Base-by-base conservation (phyloP, 2,329 filamentous ascomycete species). In the Phyllosticta paracitricarpa region DNA sequence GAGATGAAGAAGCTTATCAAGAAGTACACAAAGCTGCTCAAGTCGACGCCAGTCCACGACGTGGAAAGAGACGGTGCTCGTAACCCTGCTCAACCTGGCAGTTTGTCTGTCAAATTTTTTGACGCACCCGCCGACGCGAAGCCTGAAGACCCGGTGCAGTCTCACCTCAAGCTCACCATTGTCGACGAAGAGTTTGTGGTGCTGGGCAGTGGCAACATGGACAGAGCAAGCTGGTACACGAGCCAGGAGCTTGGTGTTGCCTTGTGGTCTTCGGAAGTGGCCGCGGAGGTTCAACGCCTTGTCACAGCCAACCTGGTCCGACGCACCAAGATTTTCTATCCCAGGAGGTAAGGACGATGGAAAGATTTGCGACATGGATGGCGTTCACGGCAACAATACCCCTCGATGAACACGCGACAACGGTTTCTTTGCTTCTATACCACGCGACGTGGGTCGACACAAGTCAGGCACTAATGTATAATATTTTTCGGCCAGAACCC, bases 221-320 rank as follows among this genome's bases (percentile, higher is more conserved):
- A 95, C 73, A 82, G 89, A 1, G 89, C 90, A 7, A 92, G 88
- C 70, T 94, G 89, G 88, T 92, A 84, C 73, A 94, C 90, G 4
- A 92, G 88, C 71, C 90, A 94, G 73, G 90, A 95, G 74, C 76
- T 94, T 24, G 89, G 89, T 1, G 77, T 94, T 30, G 80, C 79
- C 1, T 77, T 84, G 53, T 79, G 53, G 51, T 61, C 59, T 12
- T 48, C 54, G 1, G 54, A 57, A 25, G 17, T 61, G 22, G 59
- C 59, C 0, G 24, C 55, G 7, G 59, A 61, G 40, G 33, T 61
- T 24, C 35, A 48, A 24, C 28, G 33, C 5, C 30, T 61, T 22
- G 30, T 61, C 22, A 35, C 30, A 19, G 57, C 53, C 22, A 61
- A 57, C 28, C 14, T 61, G 54, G 14, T 54, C 17, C 54, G 55